Conservation (phyloP, 2,329 filamentous ascomycete species). For the Dactylellina drechsleri region DNA sequence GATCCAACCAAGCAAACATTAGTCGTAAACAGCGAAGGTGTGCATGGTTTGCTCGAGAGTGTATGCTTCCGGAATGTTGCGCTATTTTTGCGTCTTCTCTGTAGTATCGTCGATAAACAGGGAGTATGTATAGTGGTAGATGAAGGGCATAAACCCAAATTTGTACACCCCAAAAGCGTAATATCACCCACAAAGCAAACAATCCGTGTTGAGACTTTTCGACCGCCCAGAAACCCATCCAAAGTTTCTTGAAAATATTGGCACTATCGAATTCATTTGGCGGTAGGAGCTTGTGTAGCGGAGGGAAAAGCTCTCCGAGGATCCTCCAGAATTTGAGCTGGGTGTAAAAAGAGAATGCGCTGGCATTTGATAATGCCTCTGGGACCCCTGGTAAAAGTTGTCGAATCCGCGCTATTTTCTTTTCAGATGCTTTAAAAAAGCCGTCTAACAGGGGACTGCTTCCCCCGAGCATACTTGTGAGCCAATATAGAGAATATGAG, state of each 20-base stretch:
- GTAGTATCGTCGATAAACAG: slow-evolving; percentile 3
- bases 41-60: not conserved
- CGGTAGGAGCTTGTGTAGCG: not conserved
- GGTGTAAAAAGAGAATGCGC: not conserved
- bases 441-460: no score
- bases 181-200: not conserved
- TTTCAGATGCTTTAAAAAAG: no score
- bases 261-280: not conserved
- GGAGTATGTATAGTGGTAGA: not conserved
- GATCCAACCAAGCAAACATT: not conserved
- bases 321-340: not conserved
- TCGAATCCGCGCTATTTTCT: no score
- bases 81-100: not conserved
- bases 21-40: not conserved
- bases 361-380: not conserved
- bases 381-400: not conserved
- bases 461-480: no score
- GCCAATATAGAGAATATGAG: no score
- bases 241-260: not conserved
- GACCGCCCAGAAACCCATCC: not conserved
- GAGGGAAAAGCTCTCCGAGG: not conserved
- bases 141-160: not conserved
- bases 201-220: slow-evolving; percentile 3
- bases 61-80: not conserved
- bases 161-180: not conserved